These are phyloP conservation scores for Prunus padus DNA, from an alignment of 306 rosid genomes.

Conservation along the genomic window DNA sequence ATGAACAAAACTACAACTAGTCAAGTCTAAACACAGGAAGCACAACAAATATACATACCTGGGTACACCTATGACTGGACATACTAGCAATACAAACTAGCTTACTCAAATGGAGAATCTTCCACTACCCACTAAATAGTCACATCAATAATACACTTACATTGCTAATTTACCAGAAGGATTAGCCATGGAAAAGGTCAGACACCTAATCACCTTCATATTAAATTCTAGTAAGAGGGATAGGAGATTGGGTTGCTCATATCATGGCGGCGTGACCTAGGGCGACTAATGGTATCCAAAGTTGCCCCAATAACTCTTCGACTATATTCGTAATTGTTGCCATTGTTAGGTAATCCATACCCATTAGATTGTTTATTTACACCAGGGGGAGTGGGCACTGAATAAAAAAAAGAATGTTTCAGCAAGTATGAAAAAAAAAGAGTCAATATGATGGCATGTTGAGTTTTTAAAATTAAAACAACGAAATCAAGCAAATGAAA, in stretches of 20 bases:
- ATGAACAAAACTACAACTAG: not conserved
- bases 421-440: conserved; percentile 24
- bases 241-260: conserved; percentile 47
- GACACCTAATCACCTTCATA: conserved; percentile 27
- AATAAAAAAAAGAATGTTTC: conserved; percentile 29
- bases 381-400: conserved; percentile 51
- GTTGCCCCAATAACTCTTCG: conserved; percentile 64
- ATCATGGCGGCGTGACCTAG: conserved; percentile 66
- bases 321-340: conserved; percentile 62
- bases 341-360: conserved; percentile 49
- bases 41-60: conserved; percentile 10
- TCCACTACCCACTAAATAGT: not conserved
- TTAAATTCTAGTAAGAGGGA: conserved; percentile 37
- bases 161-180: not conserved
- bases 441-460: conserved; percentile 8
- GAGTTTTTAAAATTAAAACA: not conserved
- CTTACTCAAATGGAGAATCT: not conserved
- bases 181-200: conserved; percentile 26
- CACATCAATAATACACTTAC: not conserved
- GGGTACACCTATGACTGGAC: not conserved
- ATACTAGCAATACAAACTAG: not conserved
- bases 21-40: not conserved
- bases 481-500: not conserved
- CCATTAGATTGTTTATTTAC: conserved; percentile 59
- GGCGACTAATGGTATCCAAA: conserved; percentile 57